Evolutionary conservation across 73 alveolate genomes (phyloP).

Genomic region (Blepharisma japonicum): DNA sequence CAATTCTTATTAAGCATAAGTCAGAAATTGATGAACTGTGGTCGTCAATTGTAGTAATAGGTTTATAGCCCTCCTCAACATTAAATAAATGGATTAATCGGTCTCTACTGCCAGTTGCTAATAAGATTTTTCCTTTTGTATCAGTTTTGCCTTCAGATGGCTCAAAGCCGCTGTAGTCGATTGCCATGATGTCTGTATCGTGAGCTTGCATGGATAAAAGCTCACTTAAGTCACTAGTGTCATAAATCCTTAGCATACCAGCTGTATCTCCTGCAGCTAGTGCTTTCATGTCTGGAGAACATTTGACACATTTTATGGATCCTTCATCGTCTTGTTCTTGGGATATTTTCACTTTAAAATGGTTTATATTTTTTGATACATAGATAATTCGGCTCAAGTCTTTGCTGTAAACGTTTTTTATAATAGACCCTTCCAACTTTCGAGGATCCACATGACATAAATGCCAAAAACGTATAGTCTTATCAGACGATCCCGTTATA

Average conservation of each 20-base stretch:
- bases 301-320: constrained; percentile 54
- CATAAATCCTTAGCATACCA: constrained; percentile 63
- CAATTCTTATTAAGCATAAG: constrained; percentile 55
- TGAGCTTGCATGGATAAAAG: constrained; percentile 60
- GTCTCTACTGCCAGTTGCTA: constrained; percentile 69
- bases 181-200: constrained; percentile 54
- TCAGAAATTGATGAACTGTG: constrained; percentile 71
- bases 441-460: constrained; percentile 42
- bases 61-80: constrained; percentile 37
- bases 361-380: constrained; percentile 38
- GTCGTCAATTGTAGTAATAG: constrained; percentile 56
- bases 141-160: constrained; percentile 15
- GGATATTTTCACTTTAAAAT: constrained; percentile 26
- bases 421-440: constrained; percentile 34
- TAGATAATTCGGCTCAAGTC: constrained; percentile 71
- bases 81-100: constrained; percentile 45
- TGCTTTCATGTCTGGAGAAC: constrained; percentile 67
- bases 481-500: constrained; percentile 73
- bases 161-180: constrained; percentile 46
- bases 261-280: constrained; percentile 70
- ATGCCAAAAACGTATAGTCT: constrained; percentile 81
- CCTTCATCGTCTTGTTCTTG: constrained; percentile 46
- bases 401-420: constrained; percentile 70
- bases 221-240: constrained; percentile 44
- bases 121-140: constrained; percentile 6